Percentiles rank a stretch among this genome's conserved stretches.
Conservation (phyloP, 1,139 yeast species). For the Geotrichum carabidarum region DNA sequence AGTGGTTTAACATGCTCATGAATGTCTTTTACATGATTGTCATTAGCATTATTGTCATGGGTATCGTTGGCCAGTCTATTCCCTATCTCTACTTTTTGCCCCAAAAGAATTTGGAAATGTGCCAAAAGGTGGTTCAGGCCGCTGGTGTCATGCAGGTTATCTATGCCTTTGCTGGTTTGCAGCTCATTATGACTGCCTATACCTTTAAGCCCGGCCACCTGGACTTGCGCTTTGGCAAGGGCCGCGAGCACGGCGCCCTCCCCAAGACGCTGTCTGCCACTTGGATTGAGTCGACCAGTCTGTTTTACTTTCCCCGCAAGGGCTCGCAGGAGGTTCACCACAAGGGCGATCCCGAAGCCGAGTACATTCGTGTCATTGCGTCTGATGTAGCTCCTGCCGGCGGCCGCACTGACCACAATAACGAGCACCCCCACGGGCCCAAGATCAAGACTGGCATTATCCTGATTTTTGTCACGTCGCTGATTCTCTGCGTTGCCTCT, state of each 20-base stretch:
- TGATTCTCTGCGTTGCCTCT: conserved; percentile 53
- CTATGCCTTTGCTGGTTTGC: conserved; percentile 53
- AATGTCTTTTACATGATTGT: conserved; percentile 50
- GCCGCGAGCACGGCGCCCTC: conserved; percentile 20
- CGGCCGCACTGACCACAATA: conserved; percentile 35
- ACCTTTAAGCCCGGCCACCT: conserved; percentile 52
- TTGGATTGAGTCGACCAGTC: conserved; percentile 65
- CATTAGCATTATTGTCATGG: conserved; percentile 56
- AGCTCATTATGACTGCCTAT: conserved; percentile 50
- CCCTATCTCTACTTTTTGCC: conserved; percentile 60
- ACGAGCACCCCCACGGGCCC: conserved; percentile 42
- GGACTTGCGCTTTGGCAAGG: conserved; percentile 46
- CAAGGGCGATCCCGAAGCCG: conserved; percentile 48
- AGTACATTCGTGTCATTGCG: conserved; percentile 43
- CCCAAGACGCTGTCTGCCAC: conserved; percentile 63
- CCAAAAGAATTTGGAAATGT: conserved; percentile 44
- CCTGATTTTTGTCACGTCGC: conserved; percentile 49
- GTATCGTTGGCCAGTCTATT: conserved; percentile 59
- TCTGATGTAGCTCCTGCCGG: conserved; percentile 39
- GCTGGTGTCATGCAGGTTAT: conserved; percentile 54
- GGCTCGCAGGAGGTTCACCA: conserved; percentile 26
- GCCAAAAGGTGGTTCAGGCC: conserved; percentile 54
- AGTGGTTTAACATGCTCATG: conserved; percentile 54
- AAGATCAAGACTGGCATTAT: conserved; percentile 42
- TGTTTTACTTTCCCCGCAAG: conserved; percentile 39